Conservation (phyloP, 139 green algal species). For the Micractinium conductrix region DNA sequence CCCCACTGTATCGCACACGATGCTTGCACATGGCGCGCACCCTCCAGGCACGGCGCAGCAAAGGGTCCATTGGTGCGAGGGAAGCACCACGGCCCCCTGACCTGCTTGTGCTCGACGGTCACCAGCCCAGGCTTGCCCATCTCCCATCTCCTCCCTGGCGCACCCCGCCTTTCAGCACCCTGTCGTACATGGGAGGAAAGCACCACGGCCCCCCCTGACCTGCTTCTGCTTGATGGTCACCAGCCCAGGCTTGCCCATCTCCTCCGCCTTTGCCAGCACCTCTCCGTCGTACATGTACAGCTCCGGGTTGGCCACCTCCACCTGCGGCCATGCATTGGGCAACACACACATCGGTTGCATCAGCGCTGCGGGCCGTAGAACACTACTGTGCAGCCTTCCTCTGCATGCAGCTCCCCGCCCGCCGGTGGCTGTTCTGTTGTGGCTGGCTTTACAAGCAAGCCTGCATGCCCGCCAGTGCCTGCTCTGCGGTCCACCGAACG, state of each 20-base stretch:
- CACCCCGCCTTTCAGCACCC: background rate
- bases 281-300: conserved; percentile 90
- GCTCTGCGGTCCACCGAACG: too few relatives aligned
- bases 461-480: too few relatives aligned
- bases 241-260: conserved; percentile 82
- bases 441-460: too few relatives aligned
- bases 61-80: background rate
- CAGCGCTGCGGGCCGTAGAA: too few relatives aligned
- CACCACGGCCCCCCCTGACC: conserved; percentile 3
- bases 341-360: too few relatives aligned
- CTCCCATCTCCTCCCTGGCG: background rate
- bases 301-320: conserved; percentile 73
- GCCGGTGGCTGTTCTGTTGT: too few relatives aligned
- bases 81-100: background rate
- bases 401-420: too few relatives aligned
- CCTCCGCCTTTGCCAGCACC: conserved; percentile 79
- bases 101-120: background rate
- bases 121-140: background rate
- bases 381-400: too few relatives aligned
- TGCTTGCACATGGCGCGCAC: too few relatives aligned
- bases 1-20: too few relatives aligned
- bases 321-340: too few relatives aligned
- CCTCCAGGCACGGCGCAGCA: too few relatives aligned
- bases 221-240: conserved; percentile 72
- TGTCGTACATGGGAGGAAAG: background rate